These are phyloP conservation scores for Calophaca sinica DNA, from an alignment of 306 rosid genomes.

Conservation along the genomic window DNA sequence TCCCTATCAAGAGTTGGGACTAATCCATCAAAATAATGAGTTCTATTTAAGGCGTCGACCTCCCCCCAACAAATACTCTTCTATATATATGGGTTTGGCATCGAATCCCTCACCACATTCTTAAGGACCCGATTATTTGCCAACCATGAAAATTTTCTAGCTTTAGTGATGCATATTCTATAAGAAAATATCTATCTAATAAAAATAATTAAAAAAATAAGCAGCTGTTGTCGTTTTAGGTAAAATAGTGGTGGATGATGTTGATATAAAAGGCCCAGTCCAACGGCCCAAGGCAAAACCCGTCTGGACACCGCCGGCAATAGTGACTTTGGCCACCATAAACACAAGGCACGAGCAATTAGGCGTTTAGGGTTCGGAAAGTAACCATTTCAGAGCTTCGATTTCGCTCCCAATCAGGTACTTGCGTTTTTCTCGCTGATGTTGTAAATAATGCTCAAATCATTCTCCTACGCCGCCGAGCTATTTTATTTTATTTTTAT, in stretches of 20 bases:
- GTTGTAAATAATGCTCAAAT: neutral
- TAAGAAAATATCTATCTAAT: neutral
- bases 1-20: too few species aligned
- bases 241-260: neutral
- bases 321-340: slow-evolving; percentile 30
- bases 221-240: neutral
- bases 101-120: too few species aligned
- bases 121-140: too few species aligned
- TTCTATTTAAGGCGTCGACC: too few species aligned
- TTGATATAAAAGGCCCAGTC: slow-evolving; percentile 22
- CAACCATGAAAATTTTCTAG: too few species aligned
- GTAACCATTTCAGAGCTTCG: neutral
- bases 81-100: too few species aligned
- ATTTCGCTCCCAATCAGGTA: slow-evolving; percentile 41
- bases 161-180: neutral
- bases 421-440: slow-evolving; percentile 9
- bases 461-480: neutral
- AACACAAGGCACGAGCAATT: neutral
- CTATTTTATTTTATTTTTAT: neutral
- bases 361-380: slow-evolving; percentile 36
- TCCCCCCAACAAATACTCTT: too few species aligned
- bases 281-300: slow-evolving; percentile 23
- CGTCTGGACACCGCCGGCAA: slow-evolving; percentile 14
- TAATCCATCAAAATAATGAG: too few species aligned
- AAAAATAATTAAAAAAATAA: neutral